phyloP scores from a whole-genome alignment of 257 asterid genomes.

The Solanum phureja region DNA sequence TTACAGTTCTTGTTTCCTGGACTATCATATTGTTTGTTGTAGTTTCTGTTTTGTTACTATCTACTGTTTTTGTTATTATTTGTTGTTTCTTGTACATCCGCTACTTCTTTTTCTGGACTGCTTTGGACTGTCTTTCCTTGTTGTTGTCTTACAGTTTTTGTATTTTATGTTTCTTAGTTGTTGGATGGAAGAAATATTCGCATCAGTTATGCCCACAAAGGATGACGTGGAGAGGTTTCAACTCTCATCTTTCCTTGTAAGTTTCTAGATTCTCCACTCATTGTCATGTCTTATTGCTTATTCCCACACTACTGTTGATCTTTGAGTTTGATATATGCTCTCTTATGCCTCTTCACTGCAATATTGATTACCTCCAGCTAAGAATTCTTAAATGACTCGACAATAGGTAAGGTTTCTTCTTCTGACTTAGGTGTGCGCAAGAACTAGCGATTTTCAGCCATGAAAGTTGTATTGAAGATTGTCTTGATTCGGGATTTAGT shows the following conservation, averaged over 20 bases:
- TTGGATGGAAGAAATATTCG: slow-evolving; percentile 70
- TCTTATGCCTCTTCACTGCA: background rate
- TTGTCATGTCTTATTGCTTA: background rate
- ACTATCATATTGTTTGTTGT: background rate
- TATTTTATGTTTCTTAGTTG: slow-evolving; percentile 23
- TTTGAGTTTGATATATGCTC: background rate
- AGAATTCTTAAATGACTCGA: background rate
- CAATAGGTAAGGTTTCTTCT: background rate
- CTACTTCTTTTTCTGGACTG: background rate
- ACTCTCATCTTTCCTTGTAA: background rate
- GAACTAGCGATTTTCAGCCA: background rate
- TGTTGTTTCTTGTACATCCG: background rate
- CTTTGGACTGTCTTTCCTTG: background rate
- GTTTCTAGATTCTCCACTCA: background rate
- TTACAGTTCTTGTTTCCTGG: background rate
- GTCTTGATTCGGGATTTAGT: background rate
- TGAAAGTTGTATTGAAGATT: background rate
- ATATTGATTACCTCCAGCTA: background rate
- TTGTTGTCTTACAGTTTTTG: background rate
- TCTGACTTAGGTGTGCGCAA: background rate
- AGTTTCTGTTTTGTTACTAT: background rate
- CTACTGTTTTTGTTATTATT: background rate
- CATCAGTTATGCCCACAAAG: slow-evolving; percentile 28
- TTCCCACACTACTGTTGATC: background rate
- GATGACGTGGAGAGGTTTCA: slow-evolving; percentile 6